Percentiles rank a stretch among this genome's conserved stretches.
Evolutionary conservation across 2,329 filamentous ascomycete species (phyloP).

Genomic region (Pseudopithomyces maydicus): DNA sequence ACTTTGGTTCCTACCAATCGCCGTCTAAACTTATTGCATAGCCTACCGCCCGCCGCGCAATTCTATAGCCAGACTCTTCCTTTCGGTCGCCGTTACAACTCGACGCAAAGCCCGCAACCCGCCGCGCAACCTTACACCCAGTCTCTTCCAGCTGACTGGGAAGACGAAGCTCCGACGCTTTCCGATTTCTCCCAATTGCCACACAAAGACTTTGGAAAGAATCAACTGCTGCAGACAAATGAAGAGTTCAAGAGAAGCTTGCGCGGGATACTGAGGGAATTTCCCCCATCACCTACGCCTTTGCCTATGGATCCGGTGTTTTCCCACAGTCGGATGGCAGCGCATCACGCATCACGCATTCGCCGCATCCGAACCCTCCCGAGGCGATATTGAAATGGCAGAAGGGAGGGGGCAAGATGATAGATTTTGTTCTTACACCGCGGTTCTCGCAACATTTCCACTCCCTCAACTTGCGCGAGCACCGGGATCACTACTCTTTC

Average conservation of each 20-base stretch:
- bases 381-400: constrained; percentile 82
- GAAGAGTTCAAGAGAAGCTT: constrained; percentile 92
- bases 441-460: constrained; percentile 97
- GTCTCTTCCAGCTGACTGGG: constrained; percentile 66
- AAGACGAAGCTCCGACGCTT: constrained; percentile 73
- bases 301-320: constrained; percentile 96
- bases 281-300: constrained; percentile 97
- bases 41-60: constrained; percentile 22
- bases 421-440: constrained; percentile 97
- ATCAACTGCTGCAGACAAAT: constrained; percentile 93
- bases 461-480: constrained; percentile 84
- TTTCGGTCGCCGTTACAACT: constrained; percentile 43
- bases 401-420: constrained; percentile 89
- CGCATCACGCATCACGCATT: constrained; percentile 58
- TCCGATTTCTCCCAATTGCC: constrained; percentile 77
- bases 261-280: constrained; percentile 86
- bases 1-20: constrained; percentile 28
- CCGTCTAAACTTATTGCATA: constrained; percentile 33
- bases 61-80: constrained; percentile 44
- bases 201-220: constrained; percentile 83
- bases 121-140: constrained; percentile 27
- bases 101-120: constrained; percentile 29
- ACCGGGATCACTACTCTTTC: constrained; percentile 90
- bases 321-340: constrained; percentile 74
- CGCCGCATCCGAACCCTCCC: constrained; percentile 82